Evolutionary conservation across 768 basidiomycete species (phyloP).

Genomic region (Tylopilus sp.): DNA sequence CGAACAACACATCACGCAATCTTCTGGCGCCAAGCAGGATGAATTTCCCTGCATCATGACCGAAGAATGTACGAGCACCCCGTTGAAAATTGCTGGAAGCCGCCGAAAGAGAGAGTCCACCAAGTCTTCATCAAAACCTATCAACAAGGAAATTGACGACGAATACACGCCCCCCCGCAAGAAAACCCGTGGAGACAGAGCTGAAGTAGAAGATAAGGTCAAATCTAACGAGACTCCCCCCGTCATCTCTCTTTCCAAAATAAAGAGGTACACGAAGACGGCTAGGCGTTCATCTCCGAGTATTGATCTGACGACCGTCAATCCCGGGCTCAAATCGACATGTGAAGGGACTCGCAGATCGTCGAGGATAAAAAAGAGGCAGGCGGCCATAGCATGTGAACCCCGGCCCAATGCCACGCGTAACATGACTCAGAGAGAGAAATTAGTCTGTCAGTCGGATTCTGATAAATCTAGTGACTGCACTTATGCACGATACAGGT

Average conservation of each 20-base stretch:
- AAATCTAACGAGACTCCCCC: not conserved
- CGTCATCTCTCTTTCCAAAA: conserved; percentile 4
- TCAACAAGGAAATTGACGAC: conserved; percentile 14
- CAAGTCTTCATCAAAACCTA: not conserved
- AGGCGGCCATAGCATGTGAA: not conserved
- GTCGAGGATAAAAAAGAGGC: conserved; percentile 16
- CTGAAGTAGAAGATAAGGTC: not conserved
- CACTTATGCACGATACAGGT: not conserved
- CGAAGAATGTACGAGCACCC: not conserved
- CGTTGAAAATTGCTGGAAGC: conserved; percentile 18
- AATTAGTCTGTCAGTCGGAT: not conserved
- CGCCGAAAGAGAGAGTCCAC: conserved; percentile 27
- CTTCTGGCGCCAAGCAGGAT: not conserved
- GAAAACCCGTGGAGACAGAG: conserved; percentile 16
- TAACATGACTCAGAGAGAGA: conserved; percentile 12
- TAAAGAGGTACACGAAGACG: conserved; percentile 35
- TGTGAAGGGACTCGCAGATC: conserved; percentile 14
- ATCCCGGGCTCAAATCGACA: conserved; percentile 20
- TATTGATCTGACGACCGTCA: conserved; percentile 10
- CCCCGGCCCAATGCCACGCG: conserved; percentile 28
- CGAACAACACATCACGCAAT: not conserved
- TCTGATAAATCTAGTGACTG: not conserved
- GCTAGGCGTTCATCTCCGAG: conserved; percentile 32
- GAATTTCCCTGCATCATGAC: not conserved
- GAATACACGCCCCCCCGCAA: conserved; percentile 15